A percentile compares a stretch with the other conserved stretches of the same genome.
These are phyloP conservation scores for Tilletia indica DNA, from an alignment of 1,284 basidiomycete genomes.

Conservation along the genomic window DNA sequence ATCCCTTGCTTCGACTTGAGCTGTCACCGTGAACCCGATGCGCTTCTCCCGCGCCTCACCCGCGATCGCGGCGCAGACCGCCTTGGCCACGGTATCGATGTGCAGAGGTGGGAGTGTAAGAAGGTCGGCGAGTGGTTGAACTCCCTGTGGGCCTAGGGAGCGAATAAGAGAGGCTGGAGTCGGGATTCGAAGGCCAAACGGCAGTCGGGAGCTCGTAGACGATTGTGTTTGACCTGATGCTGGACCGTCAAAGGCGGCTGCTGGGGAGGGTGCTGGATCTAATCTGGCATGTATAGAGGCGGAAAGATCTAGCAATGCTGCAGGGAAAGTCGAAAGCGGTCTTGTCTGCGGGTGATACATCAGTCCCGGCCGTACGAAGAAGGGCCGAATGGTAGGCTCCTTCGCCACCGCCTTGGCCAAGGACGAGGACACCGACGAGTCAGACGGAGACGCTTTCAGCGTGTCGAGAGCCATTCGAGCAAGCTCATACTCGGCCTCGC, in stretches of 20 bases:
- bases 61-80: slow-evolving; percentile 65
- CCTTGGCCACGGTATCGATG: slow-evolving; percentile 89
- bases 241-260: background rate
- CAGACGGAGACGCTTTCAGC: background rate
- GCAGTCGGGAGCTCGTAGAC: background rate
- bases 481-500: slow-evolving; percentile 78
- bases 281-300: slow-evolving; percentile 34
- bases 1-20: background rate
- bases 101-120: slow-evolving; percentile 83
- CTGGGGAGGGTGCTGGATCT: slow-evolving; percentile 63
- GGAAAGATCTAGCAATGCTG: slow-evolving; percentile 74
- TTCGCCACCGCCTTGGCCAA: background rate
- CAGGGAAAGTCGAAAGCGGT: slow-evolving; percentile 80
- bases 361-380: slow-evolving; percentile 81
- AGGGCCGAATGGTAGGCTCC: slow-evolving; percentile 60
- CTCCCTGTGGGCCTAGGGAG: slow-evolving; percentile 47
- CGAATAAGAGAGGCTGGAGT: slow-evolving; percentile 51
- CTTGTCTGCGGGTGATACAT: slow-evolving; percentile 93
- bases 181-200: slow-evolving; percentile 4
- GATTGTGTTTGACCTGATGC: background rate
- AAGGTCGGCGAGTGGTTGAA: slow-evolving; percentile 72
- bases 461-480: slow-evolving; percentile 25
- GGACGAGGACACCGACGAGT: background rate
- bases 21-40: slow-evolving; percentile 61
- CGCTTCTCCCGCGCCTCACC: slow-evolving; percentile 58